Percentiles rank a stretch among this genome's conserved stretches.
phyloP scores from a whole-genome alignment of 768 basidiomycete species.

The Amyloporia xantha region DNA sequence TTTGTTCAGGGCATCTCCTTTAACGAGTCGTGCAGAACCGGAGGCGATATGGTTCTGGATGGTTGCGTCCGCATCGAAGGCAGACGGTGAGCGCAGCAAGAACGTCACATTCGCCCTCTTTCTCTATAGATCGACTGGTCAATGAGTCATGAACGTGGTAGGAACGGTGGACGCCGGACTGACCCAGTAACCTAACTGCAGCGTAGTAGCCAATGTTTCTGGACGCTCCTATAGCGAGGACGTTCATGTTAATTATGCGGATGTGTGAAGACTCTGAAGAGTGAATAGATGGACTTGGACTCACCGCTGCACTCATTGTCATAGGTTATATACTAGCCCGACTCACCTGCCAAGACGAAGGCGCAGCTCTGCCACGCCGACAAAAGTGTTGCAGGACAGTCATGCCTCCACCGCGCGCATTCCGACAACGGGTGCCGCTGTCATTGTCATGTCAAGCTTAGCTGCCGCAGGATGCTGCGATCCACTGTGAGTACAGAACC shows the following conservation, averaged over 20 bases:
- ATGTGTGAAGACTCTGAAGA: no score
- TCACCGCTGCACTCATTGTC: no score
- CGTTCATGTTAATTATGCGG: constrained; percentile 23
- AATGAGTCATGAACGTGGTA: neutral
- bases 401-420: no score
- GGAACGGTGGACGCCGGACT: constrained; percentile 5
- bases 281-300: no score
- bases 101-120: constrained; percentile 59
- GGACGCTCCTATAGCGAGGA: constrained; percentile 30
- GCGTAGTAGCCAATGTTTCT: constrained; percentile 34
- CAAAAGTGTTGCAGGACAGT: no score
- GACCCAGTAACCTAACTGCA: constrained; percentile 26
- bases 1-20: constrained; percentile 54
- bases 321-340: no score
- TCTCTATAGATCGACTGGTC: constrained; percentile 28
- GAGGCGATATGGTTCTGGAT: constrained; percentile 46
- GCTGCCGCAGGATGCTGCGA: neutral
- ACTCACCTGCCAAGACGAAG: no score
- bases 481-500: neutral
- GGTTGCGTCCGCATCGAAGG: constrained; percentile 46
- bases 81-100: constrained; percentile 44
- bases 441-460: neutral
- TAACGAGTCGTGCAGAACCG: constrained; percentile 47
- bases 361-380: no score
- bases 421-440: no score